Conservation (phyloP, 2,329 filamentous ascomycete genomes). For the Fusarium siculi region DNA sequence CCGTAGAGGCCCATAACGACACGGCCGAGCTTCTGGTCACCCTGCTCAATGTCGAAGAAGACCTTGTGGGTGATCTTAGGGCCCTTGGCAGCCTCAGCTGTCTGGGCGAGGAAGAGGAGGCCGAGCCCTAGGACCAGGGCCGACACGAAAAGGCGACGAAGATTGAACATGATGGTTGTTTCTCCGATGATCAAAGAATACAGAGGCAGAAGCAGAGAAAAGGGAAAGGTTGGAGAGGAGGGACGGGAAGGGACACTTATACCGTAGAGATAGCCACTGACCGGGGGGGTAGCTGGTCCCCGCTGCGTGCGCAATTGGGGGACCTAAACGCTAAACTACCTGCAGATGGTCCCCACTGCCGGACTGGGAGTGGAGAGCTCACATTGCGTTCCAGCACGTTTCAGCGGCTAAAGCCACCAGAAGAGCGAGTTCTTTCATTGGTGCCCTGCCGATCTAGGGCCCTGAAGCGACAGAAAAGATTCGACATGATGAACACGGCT, state of each 20-base stretch:
- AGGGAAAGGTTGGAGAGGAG: conserved; percentile 20
- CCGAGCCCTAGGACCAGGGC: conserved; percentile 80
- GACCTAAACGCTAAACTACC: conserved; percentile 21
- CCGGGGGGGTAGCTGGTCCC: conserved; percentile 25
- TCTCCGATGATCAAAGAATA: conserved; percentile 32
- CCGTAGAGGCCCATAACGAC: conserved; percentile 87
- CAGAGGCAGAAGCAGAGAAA: conserved; percentile 9
- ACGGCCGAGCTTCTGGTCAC: conserved; percentile 77
- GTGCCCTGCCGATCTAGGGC: neutral
- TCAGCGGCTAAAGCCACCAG: conserved; percentile 33
- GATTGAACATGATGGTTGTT: conserved; percentile 73
- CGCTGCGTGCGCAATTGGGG: conserved; percentile 32
- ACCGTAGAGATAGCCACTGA: conserved; percentile 28
- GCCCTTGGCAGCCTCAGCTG: conserved; percentile 80
- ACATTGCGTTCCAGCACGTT: conserved; percentile 40
- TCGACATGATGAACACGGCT: neutral
- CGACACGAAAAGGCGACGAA: conserved; percentile 77
- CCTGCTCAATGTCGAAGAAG: conserved; percentile 85
- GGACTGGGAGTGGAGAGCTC: conserved; percentile 29
- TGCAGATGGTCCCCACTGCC: conserved; percentile 20
- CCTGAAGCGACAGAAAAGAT: conserved; percentile 7
- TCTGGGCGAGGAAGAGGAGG: conserved; percentile 80
- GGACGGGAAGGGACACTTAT: conserved; percentile 42
- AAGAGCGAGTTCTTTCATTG: conserved; percentile 9
- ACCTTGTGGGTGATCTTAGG: conserved; percentile 97